These are phyloP conservation scores for Aegilops longissima DNA, from an alignment of 176 grass and related monocot genomes.

Conservation along the genomic window DNA sequence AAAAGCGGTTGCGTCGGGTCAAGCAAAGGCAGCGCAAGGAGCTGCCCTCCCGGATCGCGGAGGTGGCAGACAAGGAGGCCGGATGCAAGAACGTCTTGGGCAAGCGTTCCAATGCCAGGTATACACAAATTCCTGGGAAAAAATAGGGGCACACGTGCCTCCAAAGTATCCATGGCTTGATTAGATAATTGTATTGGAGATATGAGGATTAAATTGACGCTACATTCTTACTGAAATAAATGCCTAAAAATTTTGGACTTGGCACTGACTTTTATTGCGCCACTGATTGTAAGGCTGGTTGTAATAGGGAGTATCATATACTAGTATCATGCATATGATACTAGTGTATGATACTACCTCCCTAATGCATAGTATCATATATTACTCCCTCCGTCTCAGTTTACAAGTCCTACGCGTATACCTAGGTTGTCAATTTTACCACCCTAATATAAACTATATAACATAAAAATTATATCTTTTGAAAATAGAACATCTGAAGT, in stretches of 20 bases:
- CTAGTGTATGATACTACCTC: too few species aligned
- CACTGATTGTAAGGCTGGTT: not conserved
- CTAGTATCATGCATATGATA: too few species aligned
- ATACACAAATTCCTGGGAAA: not conserved
- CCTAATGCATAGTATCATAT: too few species aligned
- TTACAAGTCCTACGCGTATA: too few species aligned
- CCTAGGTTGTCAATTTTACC: too few species aligned
- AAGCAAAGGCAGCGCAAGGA: slow-evolving; percentile 82
- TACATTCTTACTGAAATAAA: not conserved
- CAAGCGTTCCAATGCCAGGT: slow-evolving; percentile 88
- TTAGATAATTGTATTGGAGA: not conserved
- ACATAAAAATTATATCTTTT: too few species aligned
- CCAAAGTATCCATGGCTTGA: not conserved
- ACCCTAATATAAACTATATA: too few species aligned
- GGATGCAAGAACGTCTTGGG: slow-evolving; percentile 71
- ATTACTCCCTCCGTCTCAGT: too few species aligned
- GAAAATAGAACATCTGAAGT: too few species aligned
- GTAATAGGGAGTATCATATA: too few species aligned
- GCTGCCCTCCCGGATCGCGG: slow-evolving; percentile 58
- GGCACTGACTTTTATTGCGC: too few species aligned
- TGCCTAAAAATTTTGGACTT: too few species aligned
- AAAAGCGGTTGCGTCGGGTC: slow-evolving; percentile 44
- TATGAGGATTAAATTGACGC: not conserved
- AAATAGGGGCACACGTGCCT: not conserved
- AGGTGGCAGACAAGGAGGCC: slow-evolving; percentile 70